A percentile compares a stretch with the other conserved stretches of the same genome.
These are phyloP conservation scores for Crepidotus variabilis DNA, from an alignment of 768 basidiomycete species.

Conservation along the genomic window DNA sequence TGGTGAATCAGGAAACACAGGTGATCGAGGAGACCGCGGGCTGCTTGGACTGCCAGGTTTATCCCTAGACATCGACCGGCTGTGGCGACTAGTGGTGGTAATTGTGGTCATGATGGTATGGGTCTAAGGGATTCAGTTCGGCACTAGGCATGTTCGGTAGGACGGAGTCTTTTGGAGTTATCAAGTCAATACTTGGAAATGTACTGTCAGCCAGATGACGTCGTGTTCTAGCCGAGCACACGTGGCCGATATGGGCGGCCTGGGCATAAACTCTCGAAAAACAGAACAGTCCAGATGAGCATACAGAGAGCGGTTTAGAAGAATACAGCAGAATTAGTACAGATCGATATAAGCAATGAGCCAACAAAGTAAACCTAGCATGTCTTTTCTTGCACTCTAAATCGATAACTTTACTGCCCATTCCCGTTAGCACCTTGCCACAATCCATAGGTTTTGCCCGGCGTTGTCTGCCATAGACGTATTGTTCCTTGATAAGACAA, in stretches of 20 bases:
- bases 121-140: not conserved
- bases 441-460: conserved; percentile 87
- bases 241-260: not conserved
- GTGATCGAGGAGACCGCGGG: conserved; percentile 28
- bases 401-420: conserved; percentile 25
- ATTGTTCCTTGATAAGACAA: conserved; percentile 66
- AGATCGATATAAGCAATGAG: conserved; percentile 14
- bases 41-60: conserved; percentile 9
- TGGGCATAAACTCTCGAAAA: not conserved
- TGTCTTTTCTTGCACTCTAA: conserved; percentile 17
- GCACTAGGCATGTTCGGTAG: not conserved
- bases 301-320: conserved; percentile 4
- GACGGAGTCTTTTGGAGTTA: no score
- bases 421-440: conserved; percentile 59
- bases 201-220: conserved; percentile 1
- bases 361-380: conserved; percentile 20
- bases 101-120: conserved; percentile 16
- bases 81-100: conserved; percentile 8
- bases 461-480: conserved; percentile 95
- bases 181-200: no score
- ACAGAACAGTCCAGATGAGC: not conserved
- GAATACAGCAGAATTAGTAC: conserved; percentile 14
- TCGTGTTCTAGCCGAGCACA: not conserved
- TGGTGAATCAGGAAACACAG: conserved; percentile 28
- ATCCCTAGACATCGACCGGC: conserved; percentile 14